A percentile compares a stretch with the other conserved stretches of the same genome.
Conservation (phyloP, 116 monocot species). For the Iris pallida region DNA sequence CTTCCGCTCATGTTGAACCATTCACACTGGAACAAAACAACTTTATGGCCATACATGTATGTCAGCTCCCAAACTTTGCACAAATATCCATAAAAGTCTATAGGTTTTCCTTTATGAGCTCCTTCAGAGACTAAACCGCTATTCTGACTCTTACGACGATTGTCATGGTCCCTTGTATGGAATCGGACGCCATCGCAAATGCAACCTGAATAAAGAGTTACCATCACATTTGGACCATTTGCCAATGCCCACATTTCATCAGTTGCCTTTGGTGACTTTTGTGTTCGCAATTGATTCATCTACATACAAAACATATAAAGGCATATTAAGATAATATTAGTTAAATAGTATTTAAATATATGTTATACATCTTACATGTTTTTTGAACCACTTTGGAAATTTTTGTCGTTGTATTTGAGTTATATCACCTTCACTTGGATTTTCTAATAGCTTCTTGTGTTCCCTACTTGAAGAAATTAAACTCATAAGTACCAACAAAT, state of each 20-base stretch:
- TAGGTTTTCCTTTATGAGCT: not conserved
- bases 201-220: not conserved
- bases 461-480: not conserved
- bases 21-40: no score
- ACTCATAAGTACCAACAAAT: not conserved
- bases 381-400: no score
- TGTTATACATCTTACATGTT: no score
- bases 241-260: not conserved
- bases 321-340: no score
- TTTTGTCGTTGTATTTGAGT: not conserved
- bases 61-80: not conserved
- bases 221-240: not conserved
- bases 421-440: not conserved
- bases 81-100: not conserved
- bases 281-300: not conserved
- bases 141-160: no score
- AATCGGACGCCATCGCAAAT: not conserved
- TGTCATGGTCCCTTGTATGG: no score
- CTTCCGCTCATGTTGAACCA: not conserved
- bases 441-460: not conserved
- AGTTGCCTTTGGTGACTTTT: not conserved
- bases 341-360: no score
- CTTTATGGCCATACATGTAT: not conserved
- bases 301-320: not conserved
- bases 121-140: no score